Conservation (phyloP, 495 filamentous ascomycete species). For the Trypethelium eluteriae region DNA sequence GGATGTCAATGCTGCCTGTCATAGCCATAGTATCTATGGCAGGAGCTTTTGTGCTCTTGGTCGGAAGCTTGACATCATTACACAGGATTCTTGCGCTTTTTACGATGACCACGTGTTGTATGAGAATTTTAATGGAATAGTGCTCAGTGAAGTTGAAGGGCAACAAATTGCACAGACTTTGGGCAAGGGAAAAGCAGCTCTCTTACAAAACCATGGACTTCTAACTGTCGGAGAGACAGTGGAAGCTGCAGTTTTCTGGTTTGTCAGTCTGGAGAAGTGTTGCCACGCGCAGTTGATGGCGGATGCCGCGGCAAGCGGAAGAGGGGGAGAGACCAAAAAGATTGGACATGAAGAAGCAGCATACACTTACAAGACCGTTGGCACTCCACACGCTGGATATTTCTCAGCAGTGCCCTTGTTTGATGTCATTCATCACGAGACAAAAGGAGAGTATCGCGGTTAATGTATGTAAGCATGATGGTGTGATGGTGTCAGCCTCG, state of each 20-base stretch:
- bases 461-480: background rate
- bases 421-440: conserved; percentile 62
- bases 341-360: conserved; percentile 60
- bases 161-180: conserved; percentile 56
- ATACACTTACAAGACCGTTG: conserved; percentile 61
- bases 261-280: conserved; percentile 64
- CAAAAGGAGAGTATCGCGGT: conserved; percentile 48
- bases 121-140: conserved; percentile 61
- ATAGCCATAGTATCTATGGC: conserved; percentile 65
- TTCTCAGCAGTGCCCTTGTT: conserved; percentile 69
- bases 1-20: conserved; percentile 64
- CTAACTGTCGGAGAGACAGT: conserved; percentile 41
- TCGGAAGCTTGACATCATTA: conserved; percentile 58
- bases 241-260: conserved; percentile 60
- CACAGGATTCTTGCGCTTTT: conserved; percentile 40
- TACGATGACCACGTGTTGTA: conserved; percentile 55
- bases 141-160: conserved; percentile 64
- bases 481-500: too few species aligned
- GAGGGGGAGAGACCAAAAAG: conserved; percentile 57
- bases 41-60: conserved; percentile 61
- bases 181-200: conserved; percentile 59
- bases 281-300: conserved; percentile 70
- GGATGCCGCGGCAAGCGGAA: conserved; percentile 62
- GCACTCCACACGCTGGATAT: conserved; percentile 55
- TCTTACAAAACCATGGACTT: conserved; percentile 65